Evolutionary conservation across 2,329 filamentous ascomycete genomes (phyloP).

Genomic region (Diplodia sapinea): DNA sequence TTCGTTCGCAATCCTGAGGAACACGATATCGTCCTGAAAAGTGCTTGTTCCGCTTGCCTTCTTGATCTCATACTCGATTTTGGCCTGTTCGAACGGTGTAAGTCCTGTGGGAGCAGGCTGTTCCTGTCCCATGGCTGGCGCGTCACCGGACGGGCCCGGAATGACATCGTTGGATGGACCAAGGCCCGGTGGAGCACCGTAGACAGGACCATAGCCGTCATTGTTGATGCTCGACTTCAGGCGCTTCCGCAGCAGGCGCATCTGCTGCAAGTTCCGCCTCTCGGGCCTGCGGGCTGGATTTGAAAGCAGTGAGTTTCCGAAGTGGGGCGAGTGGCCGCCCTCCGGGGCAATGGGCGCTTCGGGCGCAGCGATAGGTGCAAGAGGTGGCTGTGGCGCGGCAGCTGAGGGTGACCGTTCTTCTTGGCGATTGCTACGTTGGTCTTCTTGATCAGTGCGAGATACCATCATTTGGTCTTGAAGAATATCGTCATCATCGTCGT

Average conservation of each 20-base stretch:
- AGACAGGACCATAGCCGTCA: neutral
- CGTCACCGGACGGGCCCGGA: neutral
- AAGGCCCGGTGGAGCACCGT: neutral
- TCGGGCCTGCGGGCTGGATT: neutral
- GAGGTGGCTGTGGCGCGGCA: neutral
- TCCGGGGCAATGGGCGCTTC: neutral
- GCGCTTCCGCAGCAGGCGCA: neutral
- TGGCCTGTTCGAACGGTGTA: neutral
- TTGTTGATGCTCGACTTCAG: neutral
- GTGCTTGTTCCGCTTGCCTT: neutral
- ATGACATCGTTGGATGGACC: neutral
- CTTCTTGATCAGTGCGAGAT: no score
- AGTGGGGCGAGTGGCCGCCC: neutral
- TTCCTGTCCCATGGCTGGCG: neutral
- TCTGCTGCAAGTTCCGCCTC: neutral
- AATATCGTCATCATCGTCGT: neutral
- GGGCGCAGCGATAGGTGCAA: neutral
- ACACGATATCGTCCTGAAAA: conserved; percentile 31
- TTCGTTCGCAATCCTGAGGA: conserved; percentile 26
- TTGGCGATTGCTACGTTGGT: no score
- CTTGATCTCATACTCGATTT: neutral
- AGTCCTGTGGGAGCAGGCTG: neutral
- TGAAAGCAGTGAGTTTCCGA: neutral
- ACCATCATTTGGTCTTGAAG: no score
- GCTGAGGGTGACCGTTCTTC: neutral